Evolutionary conservation across 1,139 yeast genomes (phyloP), one percentile per base, ranked within the genome.

Genomic region (Hemisphaericaspora lyxosophila): DNA sequence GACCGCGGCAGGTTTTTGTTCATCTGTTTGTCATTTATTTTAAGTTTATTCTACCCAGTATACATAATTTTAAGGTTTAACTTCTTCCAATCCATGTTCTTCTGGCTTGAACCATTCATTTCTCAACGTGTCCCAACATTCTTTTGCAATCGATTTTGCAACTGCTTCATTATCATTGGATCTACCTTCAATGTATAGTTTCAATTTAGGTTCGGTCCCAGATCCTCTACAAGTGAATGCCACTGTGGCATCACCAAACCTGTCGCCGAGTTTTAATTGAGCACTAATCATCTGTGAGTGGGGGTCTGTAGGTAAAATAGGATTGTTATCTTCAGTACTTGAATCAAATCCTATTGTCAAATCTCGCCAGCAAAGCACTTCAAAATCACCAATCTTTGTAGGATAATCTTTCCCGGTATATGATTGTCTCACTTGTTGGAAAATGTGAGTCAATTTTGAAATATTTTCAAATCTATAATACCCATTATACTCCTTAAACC

Each of bases 181-280:
- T 28, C 61, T 62, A 0, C 95, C 95, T 57, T 92, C 97, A 31
- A 92, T 82, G 61, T 92, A 92, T 1, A 90, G 87, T 59, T 92
- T 92, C 45, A 92, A 67, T 55, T 92, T 92, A 3, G 97, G 97
- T 57, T 92, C 98, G 0, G 98, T 92, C 7, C 98, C 98, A 4
- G 96, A 87, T 0, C 97, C 97, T 36, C 98, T 73, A 35, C 87
- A 81, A 0, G 97, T 90, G 56, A 90, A 83, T 30, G 96, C 66
- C 2, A 88, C 79, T 15, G 48, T 46, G 26, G 66, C 75, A 3
- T 45, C 50, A 2, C 46, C 43, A 2, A 40, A 34, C 8, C 53
- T 57, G n/a, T 52, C 42, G 8, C 28, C 20, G 7, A 16, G 9
- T 4, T 61, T 52, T 32, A 78, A 51, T 7, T 59, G 60, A 1